These are phyloP conservation scores for Cichorium intybus DNA, from an alignment of 140 eudicot genomes.

Conservation along the genomic window DNA sequence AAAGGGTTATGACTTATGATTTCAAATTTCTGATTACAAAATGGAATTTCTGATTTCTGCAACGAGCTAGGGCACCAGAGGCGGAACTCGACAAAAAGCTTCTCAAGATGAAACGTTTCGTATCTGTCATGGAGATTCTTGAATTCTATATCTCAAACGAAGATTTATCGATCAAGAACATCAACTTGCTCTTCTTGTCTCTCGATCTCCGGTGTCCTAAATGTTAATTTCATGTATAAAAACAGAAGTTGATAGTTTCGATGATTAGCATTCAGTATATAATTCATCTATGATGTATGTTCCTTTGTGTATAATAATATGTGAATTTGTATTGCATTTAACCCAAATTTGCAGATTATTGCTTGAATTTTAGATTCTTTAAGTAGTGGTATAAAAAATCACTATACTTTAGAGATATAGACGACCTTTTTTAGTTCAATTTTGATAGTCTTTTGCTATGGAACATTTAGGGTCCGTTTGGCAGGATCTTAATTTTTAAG, in stretches of 20 bases:
- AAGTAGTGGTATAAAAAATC: not conserved
- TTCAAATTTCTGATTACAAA: too few relatives aligned
- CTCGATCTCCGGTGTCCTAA: slow-evolving; percentile 36
- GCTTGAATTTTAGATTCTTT: not conserved
- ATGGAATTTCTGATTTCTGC: too few relatives aligned
- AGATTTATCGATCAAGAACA: slow-evolving; percentile 51
- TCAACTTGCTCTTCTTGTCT: slow-evolving; percentile 33
- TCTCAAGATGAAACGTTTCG: slow-evolving; percentile 66
- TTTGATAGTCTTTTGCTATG: not conserved
- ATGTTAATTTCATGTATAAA: not conserved
- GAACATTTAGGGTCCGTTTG: not conserved
- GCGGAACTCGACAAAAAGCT: slow-evolving; percentile 64
- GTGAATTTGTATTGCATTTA: slow-evolving; percentile 17
- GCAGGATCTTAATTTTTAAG: too few relatives aligned
- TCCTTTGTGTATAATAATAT: slow-evolving; percentile 27
- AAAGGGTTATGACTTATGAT: too few relatives aligned
- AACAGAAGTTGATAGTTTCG: not conserved
- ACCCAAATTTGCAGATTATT: not conserved
- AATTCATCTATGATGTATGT: not conserved
- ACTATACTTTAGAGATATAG: not conserved
- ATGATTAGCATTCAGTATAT: not conserved
- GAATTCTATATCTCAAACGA: slow-evolving; percentile 51
- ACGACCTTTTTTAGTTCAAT: not conserved
- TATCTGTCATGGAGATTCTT: slow-evolving; percentile 73
- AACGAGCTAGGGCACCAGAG: slow-evolving; percentile 75